These are phyloP conservation scores for Sporothrix brunneoviolacea DNA, from an alignment of 2,329 filamentous ascomycete genomes.

Conservation along the genomic window DNA sequence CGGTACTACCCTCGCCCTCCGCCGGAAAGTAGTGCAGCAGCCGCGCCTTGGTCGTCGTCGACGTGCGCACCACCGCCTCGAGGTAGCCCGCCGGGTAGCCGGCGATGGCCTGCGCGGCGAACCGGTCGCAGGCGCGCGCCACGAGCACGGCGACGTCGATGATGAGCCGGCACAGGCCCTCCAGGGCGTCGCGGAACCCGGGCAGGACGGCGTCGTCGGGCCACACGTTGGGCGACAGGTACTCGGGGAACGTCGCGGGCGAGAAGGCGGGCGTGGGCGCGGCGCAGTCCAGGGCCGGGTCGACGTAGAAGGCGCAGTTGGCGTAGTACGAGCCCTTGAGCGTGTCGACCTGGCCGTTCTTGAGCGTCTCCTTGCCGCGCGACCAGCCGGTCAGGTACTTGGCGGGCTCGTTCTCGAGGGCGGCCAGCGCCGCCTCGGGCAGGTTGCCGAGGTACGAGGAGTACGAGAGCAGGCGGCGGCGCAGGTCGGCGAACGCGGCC, in stretches of 20 bases:
- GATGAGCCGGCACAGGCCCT: slow-evolving; percentile 72
- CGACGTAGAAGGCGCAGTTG: slow-evolving; percentile 72
- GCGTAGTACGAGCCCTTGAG: slow-evolving; percentile 80
- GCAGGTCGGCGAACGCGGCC: slow-evolving; percentile 60
- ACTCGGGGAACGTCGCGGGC: slow-evolving; percentile 68
- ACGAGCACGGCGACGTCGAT: slow-evolving; percentile 88
- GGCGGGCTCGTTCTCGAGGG: slow-evolving; percentile 52
- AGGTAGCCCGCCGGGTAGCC: slow-evolving; percentile 74
- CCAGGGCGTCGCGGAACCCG: slow-evolving; percentile 66
- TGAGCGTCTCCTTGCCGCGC: slow-evolving; percentile 72
- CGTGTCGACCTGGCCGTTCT: slow-evolving; percentile 70
- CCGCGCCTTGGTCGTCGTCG: slow-evolving; percentile 82
- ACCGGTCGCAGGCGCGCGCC: slow-evolving; percentile 81
- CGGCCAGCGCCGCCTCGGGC: slow-evolving; percentile 58
- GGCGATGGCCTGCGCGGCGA: slow-evolving; percentile 69
- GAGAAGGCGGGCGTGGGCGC: slow-evolving; percentile 53
- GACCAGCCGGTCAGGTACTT: slow-evolving; percentile 72
- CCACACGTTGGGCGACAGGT: slow-evolving; percentile 88
- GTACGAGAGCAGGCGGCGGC: slow-evolving; percentile 72
- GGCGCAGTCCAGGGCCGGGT: slow-evolving; percentile 55
- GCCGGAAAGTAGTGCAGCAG: slow-evolving; percentile 88
- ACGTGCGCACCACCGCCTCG: slow-evolving; percentile 78
- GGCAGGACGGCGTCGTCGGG: slow-evolving; percentile 62
- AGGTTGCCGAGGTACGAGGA: slow-evolving; percentile 85
- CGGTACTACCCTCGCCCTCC: slow-evolving; percentile 20